Base-by-base conservation (phyloP, 495 filamentous ascomycete genomes). In the Bacidia rubella region DNA sequence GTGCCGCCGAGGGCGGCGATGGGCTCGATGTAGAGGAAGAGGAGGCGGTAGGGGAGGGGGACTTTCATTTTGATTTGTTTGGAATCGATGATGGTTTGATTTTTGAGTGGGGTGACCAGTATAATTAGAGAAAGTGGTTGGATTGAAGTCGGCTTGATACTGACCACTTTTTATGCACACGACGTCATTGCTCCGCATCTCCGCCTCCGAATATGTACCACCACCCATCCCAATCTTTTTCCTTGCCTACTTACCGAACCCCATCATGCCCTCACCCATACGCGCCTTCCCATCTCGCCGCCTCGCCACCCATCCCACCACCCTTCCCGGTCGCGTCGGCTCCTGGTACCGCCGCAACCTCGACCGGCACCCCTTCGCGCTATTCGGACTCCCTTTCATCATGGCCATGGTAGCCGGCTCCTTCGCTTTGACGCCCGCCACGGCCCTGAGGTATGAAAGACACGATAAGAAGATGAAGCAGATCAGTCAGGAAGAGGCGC, bases 361-460 rank as follows among this genome's bases (percentile, higher is more conserved):
- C 38, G 63, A 72, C 19, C 79, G 75, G 55, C 86, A 85, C 58
- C 92, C 92, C 1, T 99, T 99, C 67, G 70, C 90, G 35, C 76
- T 96, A 49, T 99, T 99, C 66, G 92, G 92, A 4, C 72, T 97
- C n/a, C 92, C 92, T 12, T 99, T 99, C 69, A 76, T 97, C 61
- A 69, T 75, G 41, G 81, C 90, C 32, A 95, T 99, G 59, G 81
- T 99, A n/a, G 89, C 83, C 2, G 92, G 87, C 0, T 93, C 86
- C 7, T 99, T 99, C 68, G 83, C 90, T 55, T 75, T 99, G 12
- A 95, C 90, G 0, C 92, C 93, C 1, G 92, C 89, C 1, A 87
- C 92, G 4, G 93, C 92, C 3, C 69, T 99, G 26, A 76, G 93
- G 38, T 99, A 96, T 67, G 92, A 97, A 69, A 78, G 82, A 32